These are phyloP conservation scores for Ophiosphaerella korrae DNA, from an alignment of 2,329 filamentous ascomycete species.

Conservation along the genomic window DNA sequence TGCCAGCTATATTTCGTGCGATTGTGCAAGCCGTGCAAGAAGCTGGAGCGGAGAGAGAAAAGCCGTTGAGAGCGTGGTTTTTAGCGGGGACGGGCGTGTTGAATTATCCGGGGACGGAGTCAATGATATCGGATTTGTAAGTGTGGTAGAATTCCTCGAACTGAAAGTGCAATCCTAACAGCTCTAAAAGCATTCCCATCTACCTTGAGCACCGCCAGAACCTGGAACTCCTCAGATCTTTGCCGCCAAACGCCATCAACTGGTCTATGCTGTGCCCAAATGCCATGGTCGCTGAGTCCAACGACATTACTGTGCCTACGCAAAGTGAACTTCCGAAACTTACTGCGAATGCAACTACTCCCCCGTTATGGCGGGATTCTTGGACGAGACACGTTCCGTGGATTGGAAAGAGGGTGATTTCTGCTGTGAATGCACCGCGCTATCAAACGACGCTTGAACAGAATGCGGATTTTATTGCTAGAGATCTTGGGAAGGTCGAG, in stretches of 20 bases:
- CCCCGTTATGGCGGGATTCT: slow-evolving; percentile 42
- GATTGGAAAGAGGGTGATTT: slow-evolving; percentile 39
- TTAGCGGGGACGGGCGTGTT: slow-evolving; percentile 44
- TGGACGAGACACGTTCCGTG: slow-evolving; percentile 40
- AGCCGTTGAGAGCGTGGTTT: slow-evolving; percentile 49
- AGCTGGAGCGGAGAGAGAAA: slow-evolving; percentile 41
- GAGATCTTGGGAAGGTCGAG: slow-evolving; percentile 41
- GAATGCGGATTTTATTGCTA: slow-evolving; percentile 51
- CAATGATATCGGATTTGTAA: slow-evolving; percentile 33
- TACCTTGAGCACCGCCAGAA: slow-evolving; percentile 46
- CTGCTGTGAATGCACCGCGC: slow-evolving; percentile 32
- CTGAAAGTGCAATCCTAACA: not conserved
- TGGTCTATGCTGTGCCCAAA: slow-evolving; percentile 43
- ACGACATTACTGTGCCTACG: slow-evolving; percentile 35
- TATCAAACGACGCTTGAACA: slow-evolving; percentile 49
- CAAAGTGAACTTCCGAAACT: slow-evolving; percentile 27
- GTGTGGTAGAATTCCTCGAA: slow-evolving; percentile 39
- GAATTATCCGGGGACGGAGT: slow-evolving; percentile 43
- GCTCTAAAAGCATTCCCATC: slow-evolving; percentile 37
- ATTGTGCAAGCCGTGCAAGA: slow-evolving; percentile 41
- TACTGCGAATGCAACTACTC: slow-evolving; percentile 34
- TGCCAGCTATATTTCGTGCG: slow-evolving; percentile 46
- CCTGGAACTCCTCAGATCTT: slow-evolving; percentile 30
- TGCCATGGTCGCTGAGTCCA: slow-evolving; percentile 44
- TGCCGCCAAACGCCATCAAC: slow-evolving; percentile 31